Conservation (phyloP, 139 green algal genomes). For the Desmodesmus armatus region DNA sequence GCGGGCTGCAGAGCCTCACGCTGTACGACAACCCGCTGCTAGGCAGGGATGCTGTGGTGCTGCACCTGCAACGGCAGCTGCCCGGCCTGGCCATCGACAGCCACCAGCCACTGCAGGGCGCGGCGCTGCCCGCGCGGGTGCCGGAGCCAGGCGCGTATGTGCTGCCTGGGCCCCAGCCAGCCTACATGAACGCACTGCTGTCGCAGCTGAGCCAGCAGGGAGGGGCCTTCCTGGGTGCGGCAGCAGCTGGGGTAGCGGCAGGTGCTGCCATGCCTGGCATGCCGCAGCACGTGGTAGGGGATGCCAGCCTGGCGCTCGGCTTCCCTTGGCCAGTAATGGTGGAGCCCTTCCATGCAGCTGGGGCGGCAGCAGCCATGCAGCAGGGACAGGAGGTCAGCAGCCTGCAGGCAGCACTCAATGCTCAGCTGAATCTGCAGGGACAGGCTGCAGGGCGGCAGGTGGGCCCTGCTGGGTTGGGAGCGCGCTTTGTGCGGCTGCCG, state of each 20-base stretch:
- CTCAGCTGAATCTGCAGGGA: no score
- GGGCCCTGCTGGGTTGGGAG: no score
- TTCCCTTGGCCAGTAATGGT: no score
- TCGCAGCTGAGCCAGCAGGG: neutral
- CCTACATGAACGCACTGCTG: neutral
- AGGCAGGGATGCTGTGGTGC: conserved; percentile 9
- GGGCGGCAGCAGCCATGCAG: no score
- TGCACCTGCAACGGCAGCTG: conserved; percentile 46
- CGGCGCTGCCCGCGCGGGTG: neutral
- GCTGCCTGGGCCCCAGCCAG: neutral
- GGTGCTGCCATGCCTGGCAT: neutral
- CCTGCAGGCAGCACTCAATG: no score
- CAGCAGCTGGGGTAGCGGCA: conserved; percentile 1
- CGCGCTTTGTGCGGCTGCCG: no score
- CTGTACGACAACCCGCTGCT: conserved; percentile 44
- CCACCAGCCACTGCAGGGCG: neutral
- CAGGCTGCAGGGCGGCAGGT: no score
- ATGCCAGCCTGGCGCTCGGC: no score
- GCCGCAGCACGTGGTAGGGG: no score
- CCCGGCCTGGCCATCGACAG: conserved; percentile 2
- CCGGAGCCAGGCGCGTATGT: no score
- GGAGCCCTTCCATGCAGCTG: no score
- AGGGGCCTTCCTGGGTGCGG: neutral
- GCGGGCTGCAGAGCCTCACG: conserved; percentile 2
- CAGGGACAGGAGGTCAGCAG: no score